Base-by-base conservation (phyloP, 768 basidiomycete genomes). In the Xerocomus potaroensis region DNA sequence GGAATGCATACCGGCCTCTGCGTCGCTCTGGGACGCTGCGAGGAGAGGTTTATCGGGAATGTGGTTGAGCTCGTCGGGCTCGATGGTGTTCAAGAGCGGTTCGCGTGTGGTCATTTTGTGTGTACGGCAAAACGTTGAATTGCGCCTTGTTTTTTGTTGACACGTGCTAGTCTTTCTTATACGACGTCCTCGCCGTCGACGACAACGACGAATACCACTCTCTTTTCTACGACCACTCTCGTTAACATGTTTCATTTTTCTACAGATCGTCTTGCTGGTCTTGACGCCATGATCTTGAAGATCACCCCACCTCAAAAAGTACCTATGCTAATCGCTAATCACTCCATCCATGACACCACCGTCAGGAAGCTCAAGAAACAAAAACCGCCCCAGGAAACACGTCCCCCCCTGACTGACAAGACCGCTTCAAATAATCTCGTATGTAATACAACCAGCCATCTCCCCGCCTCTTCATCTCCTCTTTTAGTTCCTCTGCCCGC, bases 21-120 rank as follows among this genome's bases (percentile, higher is more conserved):
- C 83, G 56, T 89, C 87, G 42, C 68, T 70, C 26, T 73, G 73
- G 14, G 72, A 79, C 0, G 79, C 73, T 15, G 82, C 81, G 21
- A 83, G 77, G 2, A 76, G 74, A 24, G 69, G 53, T 26, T 66
- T 56, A 21, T 66, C 41, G 41, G 59, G 12, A 45, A 59, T 64
- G 15, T 61, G 43, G 43, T 60, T 54, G 49, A 64, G 72, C 34
- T 91, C 91, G 65, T 95, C 92, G 24, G 92, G 81, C 64, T 94
- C 92, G 46, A 95, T 95, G 27, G 87, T 88, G 48, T 84, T 76
- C 37, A 91, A 72, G 41, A 91, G 70, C 18, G 87, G 85, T 24
- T 81, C 75, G 23, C 75, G 69, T 43, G 70, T 72, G 67, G 76
- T 80, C 83, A 84, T 85, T 36, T 44, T 54, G 9, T n/a, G 34